Conservation (phyloP, 129 eudicot species). For the Tagetes patula region DNA sequence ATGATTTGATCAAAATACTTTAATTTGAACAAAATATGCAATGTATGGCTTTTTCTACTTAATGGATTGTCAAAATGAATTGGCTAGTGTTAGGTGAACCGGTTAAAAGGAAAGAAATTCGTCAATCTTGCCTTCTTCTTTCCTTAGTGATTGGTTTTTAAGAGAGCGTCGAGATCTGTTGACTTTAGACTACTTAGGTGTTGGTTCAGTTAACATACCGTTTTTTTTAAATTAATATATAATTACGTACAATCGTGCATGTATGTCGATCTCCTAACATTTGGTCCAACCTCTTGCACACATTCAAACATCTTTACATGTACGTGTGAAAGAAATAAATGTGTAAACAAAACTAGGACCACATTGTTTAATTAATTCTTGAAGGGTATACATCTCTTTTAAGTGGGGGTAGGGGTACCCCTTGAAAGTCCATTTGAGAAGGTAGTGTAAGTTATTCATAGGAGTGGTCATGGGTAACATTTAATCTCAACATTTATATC, state of each 20-base stretch:
- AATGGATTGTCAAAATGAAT: no score
- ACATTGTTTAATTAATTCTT: slow-evolving; percentile 9
- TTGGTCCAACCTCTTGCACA: background rate
- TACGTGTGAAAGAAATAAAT: background rate
- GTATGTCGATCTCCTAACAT: background rate
- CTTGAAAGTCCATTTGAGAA: slow-evolving; percentile 17
- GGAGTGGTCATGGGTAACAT: slow-evolving; percentile 19
- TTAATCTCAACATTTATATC: slow-evolving; percentile 1
- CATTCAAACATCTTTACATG: background rate
- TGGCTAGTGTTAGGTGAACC: no score
- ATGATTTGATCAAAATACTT: background rate
- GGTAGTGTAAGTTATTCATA: slow-evolving; percentile 3
- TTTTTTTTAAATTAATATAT: background rate
- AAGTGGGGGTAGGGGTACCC: slow-evolving; percentile 28
- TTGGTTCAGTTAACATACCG: background rate
- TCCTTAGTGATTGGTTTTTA: background rate
- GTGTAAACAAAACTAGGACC: slow-evolving; percentile 18
- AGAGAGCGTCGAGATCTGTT: no score
- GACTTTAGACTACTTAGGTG: background rate
- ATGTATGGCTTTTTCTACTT: no score
- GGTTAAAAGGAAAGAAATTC: no score
- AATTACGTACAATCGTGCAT: background rate
- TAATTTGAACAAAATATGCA: background rate
- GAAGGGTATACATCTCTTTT: slow-evolving; percentile 26
- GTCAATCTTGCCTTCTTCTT: background rate